Conservation (phyloP, 2,329 filamentous ascomycete genomes). For the Scortechinia acanthostroma region DNA sequence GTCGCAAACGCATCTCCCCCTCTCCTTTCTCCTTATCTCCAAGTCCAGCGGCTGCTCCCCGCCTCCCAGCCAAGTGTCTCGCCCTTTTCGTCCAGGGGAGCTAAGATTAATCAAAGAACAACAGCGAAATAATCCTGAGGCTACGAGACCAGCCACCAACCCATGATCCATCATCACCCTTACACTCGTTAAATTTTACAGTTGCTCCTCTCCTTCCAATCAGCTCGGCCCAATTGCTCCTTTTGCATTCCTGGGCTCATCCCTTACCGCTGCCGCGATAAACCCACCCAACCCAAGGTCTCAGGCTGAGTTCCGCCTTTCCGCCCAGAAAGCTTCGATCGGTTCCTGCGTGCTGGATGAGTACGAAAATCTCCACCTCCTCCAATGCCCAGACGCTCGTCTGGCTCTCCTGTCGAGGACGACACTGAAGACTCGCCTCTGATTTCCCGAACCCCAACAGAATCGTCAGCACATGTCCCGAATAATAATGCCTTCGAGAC, state of each 20-base stretch:
- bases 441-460: neutral
- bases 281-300: neutral
- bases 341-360: constrained; percentile 2
- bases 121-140: no score
- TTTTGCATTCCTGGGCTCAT: no score
- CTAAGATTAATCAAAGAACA: no score
- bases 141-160: no score
- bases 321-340: neutral
- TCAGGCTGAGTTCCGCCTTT: neutral
- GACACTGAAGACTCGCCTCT: constrained; percentile 2
- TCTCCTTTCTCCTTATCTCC: constrained; percentile 1
- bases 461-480: neutral
- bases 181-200: no score
- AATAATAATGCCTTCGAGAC: neutral
- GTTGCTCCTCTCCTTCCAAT: no score
- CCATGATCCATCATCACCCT: no score
- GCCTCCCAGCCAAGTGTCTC: no score
- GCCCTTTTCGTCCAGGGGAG: no score
- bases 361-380: neutral
- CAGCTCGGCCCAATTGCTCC: no score
- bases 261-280: no score
- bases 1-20: neutral
- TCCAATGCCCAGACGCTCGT: constrained; percentile 2
- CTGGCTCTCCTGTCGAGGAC: neutral
- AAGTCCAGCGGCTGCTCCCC: no score